phyloP scores from a whole-genome alignment of 495 filamentous ascomycete species.

The Daldinia loculata region DNA sequence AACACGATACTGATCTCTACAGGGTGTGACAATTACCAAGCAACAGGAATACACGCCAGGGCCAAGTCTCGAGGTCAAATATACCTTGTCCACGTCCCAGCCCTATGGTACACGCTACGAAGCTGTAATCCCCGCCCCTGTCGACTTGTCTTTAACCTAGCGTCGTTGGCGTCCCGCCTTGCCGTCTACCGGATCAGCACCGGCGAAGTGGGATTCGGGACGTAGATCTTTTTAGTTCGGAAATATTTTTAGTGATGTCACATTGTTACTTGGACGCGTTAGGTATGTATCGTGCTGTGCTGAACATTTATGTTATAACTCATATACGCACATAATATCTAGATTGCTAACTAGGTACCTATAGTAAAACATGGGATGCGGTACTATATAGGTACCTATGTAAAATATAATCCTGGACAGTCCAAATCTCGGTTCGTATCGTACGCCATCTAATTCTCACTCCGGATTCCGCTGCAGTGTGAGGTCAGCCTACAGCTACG shows the following conservation, averaged over 20 bases:
- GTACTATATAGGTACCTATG: neutral
- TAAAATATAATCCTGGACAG: neutral
- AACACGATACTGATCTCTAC: neutral
- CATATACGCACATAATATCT: neutral
- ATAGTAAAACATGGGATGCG: neutral
- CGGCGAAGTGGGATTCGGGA: conserved; percentile 23
- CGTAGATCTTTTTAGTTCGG: conserved; percentile 23
- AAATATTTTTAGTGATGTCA: conserved; percentile 20
- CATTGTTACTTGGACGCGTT: neutral
- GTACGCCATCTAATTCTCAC: neutral
- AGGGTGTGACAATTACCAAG: neutral
- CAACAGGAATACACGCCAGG: neutral
- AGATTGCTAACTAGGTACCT: neutral
- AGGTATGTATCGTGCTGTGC: neutral
- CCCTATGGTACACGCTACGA: conserved; percentile 35
- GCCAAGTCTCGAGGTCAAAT: neutral
- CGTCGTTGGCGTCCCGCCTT: conserved; percentile 17
- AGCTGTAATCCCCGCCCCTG: conserved; percentile 19
- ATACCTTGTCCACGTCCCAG: conserved; percentile 12
- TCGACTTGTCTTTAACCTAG: conserved; percentile 24
- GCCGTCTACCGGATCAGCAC: conserved; percentile 26
- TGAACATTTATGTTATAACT: neutral
- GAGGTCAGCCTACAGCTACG: conserved; percentile 29
- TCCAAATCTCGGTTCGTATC: neutral
- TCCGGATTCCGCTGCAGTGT: conserved; percentile 16